These are phyloP conservation scores for Bocquillonia castaneifolia DNA, from an alignment of 441 rosid species.

Conservation along the genomic window DNA sequence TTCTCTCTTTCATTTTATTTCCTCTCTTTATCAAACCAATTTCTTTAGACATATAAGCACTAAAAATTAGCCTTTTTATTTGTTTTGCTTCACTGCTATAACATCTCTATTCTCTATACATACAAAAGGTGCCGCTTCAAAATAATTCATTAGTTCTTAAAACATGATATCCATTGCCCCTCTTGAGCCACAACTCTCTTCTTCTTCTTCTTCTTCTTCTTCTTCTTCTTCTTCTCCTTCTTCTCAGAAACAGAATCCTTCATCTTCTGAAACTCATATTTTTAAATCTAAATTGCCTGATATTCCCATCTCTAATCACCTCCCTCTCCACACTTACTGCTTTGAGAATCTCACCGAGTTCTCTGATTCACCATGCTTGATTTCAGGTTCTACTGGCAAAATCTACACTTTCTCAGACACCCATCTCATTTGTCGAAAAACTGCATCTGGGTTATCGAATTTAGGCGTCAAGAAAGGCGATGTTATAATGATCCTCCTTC, in stretches of 20 bases:
- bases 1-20: too few species aligned
- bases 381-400: conserved; percentile 50
- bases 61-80: too few species aligned
- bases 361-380: conserved; percentile 53
- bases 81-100: too few species aligned
- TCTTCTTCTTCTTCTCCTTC: conserved; percentile 25
- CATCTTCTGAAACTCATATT: conserved; percentile 24
- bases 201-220: conserved; percentile 22
- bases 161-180: conserved; percentile 34
- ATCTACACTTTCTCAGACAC: conserved; percentile 49
- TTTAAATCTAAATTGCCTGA: conserved; percentile 77
- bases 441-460: conserved; percentile 52
- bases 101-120: too few species aligned
- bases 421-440: conserved; percentile 37
- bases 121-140: too few species aligned
- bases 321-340: conserved; percentile 72
- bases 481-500: conserved; percentile 81
- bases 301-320: conserved; percentile 59
- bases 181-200: conserved; percentile 25
- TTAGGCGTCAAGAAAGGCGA: conserved; percentile 61
- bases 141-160: not conserved
- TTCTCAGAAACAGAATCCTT: not conserved
- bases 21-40: too few species aligned
- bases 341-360: conserved; percentile 38
- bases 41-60: too few species aligned